phyloP scores from a whole-genome alignment of 805 yeast species.

The Metschnikowia santaceciliae region DNA sequence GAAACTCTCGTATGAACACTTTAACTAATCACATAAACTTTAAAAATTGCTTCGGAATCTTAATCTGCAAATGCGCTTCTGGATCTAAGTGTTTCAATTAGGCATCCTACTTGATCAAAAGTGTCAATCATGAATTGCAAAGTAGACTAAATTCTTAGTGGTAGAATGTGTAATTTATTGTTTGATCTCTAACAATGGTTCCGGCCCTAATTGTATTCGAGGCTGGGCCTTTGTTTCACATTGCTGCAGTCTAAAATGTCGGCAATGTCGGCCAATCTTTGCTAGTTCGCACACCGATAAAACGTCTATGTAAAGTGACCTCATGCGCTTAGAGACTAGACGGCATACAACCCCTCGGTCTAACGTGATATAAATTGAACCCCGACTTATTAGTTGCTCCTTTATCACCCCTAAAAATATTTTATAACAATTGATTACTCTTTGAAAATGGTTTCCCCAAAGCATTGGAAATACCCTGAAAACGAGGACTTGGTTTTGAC shows the following conservation, averaged over 20 bases:
- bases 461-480: conserved; percentile 49
- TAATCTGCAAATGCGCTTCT: too few species aligned
- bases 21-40: too few species aligned
- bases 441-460: conserved; percentile 15
- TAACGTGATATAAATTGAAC: background rate
- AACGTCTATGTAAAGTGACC: background rate
- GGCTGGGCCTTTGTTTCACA: background rate
- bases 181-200: background rate
- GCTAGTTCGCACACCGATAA: background rate
- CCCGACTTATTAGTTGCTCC: background rate
- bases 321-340: background rate
- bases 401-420: background rate
- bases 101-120: background rate
- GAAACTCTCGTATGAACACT: too few species aligned
- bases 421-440: background rate
- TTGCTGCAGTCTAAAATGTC: background rate
- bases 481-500: conserved; percentile 44
- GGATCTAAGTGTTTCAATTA: background rate
- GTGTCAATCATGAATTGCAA: background rate
- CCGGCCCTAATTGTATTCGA: background rate
- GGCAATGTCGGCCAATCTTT: background rate
- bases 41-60: too few species aligned
- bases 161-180: background rate
- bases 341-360: background rate
- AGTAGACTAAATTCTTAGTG: background rate